Conservation (phyloP, 129 eudicot species). For the Flaveria brownii region DNA sequence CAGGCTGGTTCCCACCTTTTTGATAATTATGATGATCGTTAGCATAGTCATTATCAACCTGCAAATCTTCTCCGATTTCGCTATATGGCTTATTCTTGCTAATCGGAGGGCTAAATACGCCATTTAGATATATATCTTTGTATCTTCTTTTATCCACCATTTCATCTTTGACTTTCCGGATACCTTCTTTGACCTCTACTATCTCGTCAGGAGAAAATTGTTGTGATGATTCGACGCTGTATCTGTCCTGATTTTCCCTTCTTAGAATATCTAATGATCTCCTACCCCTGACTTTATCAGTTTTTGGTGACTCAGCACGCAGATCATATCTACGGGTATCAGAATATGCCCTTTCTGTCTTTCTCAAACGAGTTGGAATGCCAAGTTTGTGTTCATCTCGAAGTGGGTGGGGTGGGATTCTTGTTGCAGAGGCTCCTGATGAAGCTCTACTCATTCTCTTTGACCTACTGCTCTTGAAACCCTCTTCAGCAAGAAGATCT, state of each 20-base stretch:
- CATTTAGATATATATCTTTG: slow-evolving; percentile 55
- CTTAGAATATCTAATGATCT: slow-evolving; percentile 40
- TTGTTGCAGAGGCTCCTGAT: slow-evolving; percentile 36
- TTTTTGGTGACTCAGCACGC: slow-evolving; percentile 44
- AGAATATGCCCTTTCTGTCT: slow-evolving; percentile 59
- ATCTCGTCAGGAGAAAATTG: slow-evolving; percentile 41
- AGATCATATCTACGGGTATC: slow-evolving; percentile 43
- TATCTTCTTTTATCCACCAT: slow-evolving; percentile 37
- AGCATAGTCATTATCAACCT: slow-evolving; percentile 32
- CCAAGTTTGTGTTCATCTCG: slow-evolving; percentile 37
- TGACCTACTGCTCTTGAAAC: slow-evolving; percentile 56
- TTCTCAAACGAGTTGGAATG: slow-evolving; percentile 39
- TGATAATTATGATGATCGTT: slow-evolving; percentile 30
- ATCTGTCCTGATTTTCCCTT: slow-evolving; percentile 34
- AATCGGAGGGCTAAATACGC: slow-evolving; percentile 44
- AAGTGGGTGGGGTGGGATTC: slow-evolving; percentile 33
- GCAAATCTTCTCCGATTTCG: slow-evolving; percentile 35
- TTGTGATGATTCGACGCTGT: slow-evolving; percentile 36
- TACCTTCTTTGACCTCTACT: slow-evolving; percentile 44
- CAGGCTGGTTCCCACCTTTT: slow-evolving; percentile 37
- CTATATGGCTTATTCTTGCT: slow-evolving; percentile 30
- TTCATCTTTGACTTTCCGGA: slow-evolving; percentile 40
- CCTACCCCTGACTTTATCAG: slow-evolving; percentile 35
- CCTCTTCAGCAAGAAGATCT: slow-evolving; percentile 74
- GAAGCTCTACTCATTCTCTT: slow-evolving; percentile 51